phyloP scores from a whole-genome alignment of 169 alveolate species.

The Blepharisma undulans region DNA sequence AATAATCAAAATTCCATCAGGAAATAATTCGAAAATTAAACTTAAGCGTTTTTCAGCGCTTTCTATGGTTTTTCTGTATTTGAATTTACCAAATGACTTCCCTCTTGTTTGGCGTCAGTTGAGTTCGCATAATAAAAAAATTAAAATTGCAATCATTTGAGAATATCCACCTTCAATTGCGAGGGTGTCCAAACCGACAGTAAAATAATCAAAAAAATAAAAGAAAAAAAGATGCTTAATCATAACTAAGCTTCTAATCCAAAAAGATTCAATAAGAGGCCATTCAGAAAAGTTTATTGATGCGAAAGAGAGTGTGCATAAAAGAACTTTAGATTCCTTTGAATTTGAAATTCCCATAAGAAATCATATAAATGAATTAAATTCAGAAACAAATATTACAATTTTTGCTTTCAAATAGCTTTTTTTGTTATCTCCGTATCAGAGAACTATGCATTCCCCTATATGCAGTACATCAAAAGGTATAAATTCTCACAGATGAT shows the following conservation, averaged over 20 bases:
- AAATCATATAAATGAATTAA: neutral
- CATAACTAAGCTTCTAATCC: neutral
- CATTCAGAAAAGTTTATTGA: neutral
- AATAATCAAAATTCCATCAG: slow-evolving; percentile 5
- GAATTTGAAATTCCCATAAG: neutral
- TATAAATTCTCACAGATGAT: neutral
- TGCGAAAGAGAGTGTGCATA: neutral
- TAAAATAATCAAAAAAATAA: neutral
- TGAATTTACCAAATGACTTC: neutral
- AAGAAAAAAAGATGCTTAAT: neutral
- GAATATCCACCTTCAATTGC: neutral
- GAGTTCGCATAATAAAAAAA: neutral
- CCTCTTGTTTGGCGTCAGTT: neutral
- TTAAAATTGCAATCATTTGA: neutral
- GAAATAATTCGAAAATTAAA: neutral
- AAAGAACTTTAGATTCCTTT: neutral
- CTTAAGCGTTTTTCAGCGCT: neutral
- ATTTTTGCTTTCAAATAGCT: neutral
- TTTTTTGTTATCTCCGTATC: neutral
- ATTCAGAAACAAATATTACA: neutral
- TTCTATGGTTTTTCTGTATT: neutral
- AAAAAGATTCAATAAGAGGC: neutral
- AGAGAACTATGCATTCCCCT: neutral
- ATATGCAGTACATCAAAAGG: neutral
- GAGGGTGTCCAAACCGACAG: neutral